phyloP scores from a whole-genome alignment of 1,284 basidiomycete species.

The Peniophora sp. region DNA sequence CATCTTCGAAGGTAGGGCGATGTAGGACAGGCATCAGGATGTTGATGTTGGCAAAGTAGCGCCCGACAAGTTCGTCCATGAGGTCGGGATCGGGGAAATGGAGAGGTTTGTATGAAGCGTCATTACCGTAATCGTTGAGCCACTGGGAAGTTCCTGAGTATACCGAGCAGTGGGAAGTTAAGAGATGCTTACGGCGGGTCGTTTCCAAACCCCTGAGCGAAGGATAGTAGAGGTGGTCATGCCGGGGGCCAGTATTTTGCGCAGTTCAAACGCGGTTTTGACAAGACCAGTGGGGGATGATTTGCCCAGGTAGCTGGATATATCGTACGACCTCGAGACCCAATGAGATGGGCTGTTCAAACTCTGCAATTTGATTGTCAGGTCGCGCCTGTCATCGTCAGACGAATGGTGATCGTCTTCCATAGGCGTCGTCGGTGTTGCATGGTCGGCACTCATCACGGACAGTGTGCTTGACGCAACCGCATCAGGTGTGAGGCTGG shows the following conservation, averaged over 20 bases:
- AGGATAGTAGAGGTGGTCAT: not conserved
- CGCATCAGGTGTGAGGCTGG: not conserved
- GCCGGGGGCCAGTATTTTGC: constrained; percentile 17
- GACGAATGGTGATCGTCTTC: not conserved
- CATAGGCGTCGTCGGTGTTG: not conserved
- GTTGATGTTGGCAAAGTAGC: constrained; percentile 63
- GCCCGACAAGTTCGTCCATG: constrained; percentile 47
- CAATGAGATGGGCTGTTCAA: constrained; percentile 13
- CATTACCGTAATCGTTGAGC: not conserved
- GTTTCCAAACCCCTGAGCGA: not conserved
- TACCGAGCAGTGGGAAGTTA: not conserved
- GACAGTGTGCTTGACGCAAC: not conserved
- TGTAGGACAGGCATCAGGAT: constrained; percentile 67
- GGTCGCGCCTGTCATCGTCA: not conserved
- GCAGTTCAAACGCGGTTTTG: constrained; percentile 59
- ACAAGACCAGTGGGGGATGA: constrained; percentile 63
- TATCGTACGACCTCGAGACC: too few relatives aligned
- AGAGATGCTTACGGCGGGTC: not conserved
- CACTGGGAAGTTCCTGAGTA: not conserved
- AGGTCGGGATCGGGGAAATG: constrained; percentile 58
- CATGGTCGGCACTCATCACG: not conserved
- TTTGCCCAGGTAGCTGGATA: constrained; percentile 56
- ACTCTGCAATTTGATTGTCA: constrained; percentile 14
- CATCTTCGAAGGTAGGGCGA: constrained; percentile 60
- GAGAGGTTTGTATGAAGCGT: constrained; percentile 14